Evolutionary conservation across 108 stramenopile genomes (phyloP), one percentile per base, ranked within the genome.

Genomic region (Skeletonema potamos): DNA sequence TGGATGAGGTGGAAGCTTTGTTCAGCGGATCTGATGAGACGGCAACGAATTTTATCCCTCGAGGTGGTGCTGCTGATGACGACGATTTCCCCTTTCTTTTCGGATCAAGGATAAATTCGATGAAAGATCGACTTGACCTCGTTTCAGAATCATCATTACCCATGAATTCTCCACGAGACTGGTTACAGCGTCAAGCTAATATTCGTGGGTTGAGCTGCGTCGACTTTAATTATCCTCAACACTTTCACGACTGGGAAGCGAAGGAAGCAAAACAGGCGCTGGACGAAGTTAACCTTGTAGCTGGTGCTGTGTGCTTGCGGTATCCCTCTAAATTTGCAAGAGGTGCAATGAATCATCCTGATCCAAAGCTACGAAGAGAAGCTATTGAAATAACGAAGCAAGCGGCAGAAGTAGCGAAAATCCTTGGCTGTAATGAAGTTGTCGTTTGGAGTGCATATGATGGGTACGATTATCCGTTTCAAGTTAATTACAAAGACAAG

Each of bases 161-260:
- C 12, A 26, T 82, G 27, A 54, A 73, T 28, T 78, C 75, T 46
- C 82, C 82, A 8, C 68, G 66, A 9, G 88, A 89, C 39, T 92
- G 66, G 69, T 75, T 95, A n/a, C 57, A 68, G 26, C 85, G 94
- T 6, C 89, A 91, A 72, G 83, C 84, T 11, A 74, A 60, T 17
- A 84, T 92, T 64, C 67, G 60, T 17, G 94, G 94, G 29, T 46
- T 95, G 29, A 87, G 85, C 2, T 89, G 86, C 67, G 87, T 95
- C 18, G 94, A 95, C 64, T 95, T 95, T 79, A 95, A 95, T 70
- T 92, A 84, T 76, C 94, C 94, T 10, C 91, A 95, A 73, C 94
- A 95, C 58, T 89, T 95, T 76, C 68, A 72, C 10, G 56, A 69
- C 0, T 79, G 66, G 51, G 65, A 71, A 26, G 67, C 68, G 3